Conservation (phyloP, 805 yeast genomes). For the Metschnikowia vanudenii region DNA sequence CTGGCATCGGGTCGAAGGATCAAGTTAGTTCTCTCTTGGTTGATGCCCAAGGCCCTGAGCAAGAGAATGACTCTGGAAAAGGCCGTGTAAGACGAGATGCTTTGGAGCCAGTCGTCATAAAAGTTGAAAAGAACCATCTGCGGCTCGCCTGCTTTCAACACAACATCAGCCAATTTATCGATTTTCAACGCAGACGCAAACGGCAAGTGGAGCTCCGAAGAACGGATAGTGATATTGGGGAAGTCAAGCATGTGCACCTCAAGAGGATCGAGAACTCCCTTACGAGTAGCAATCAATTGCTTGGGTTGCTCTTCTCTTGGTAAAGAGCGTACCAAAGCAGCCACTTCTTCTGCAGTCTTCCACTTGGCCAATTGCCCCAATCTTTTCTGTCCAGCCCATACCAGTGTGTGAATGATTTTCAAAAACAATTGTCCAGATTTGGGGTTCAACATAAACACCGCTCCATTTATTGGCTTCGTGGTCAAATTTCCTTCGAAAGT, state of each 20-base stretch:
- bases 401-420: conserved; percentile 88
- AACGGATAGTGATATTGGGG: conserved; percentile 85
- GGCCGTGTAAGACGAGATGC: conserved; percentile 86
- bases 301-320: conserved; percentile 95
- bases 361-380: conserved; percentile 91
- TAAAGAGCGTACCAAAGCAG: conserved; percentile 82
- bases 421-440: conserved; percentile 85
- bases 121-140: conserved; percentile 88
- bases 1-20: conserved; percentile 74
- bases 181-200: conserved; percentile 83
- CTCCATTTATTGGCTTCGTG: conserved; percentile 91
- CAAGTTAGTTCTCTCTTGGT: conserved; percentile 71
- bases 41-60: conserved; percentile 77
- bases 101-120: conserved; percentile 87
- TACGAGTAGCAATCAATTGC: conserved; percentile 85
- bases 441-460: conserved; percentile 86
- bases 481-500: conserved; percentile 92
- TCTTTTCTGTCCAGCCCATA: conserved; percentile 96
- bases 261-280: conserved; percentile 88
- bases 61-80: conserved; percentile 83
- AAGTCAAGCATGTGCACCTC: conserved; percentile 97
- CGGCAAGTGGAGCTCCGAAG: conserved; percentile 86
- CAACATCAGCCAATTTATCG: conserved; percentile 74
- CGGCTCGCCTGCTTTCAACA: conserved; percentile 85
- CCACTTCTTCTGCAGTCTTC: conserved; percentile 98